Evolutionary conservation across 2,329 filamentous ascomycete species (phyloP).

Genomic region (Colletotrichum abscissum): DNA sequence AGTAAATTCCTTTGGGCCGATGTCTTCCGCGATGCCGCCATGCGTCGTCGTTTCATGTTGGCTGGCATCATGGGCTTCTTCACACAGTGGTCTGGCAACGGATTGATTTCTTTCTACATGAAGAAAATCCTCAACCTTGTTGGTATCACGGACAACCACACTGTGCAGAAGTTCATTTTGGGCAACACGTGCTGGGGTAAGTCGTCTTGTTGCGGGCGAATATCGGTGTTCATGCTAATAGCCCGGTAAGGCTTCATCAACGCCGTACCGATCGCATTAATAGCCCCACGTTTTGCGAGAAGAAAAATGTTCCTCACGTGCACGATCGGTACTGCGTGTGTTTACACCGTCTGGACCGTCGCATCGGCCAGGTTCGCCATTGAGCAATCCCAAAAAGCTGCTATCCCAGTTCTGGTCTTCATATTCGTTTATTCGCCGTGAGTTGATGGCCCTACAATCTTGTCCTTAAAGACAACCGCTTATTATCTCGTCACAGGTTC

Average conservation of each 20-base stretch:
- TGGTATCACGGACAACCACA: conserved; percentile 49
- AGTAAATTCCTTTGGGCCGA: conserved; percentile 55
- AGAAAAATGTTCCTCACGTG: conserved; percentile 50
- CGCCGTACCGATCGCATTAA: conserved; percentile 48
- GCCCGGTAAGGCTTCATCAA: conserved; percentile 43
- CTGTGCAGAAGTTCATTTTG: conserved; percentile 51
- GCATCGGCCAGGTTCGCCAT: conserved; percentile 50
- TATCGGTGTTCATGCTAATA: background rate
- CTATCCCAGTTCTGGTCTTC: conserved; percentile 53
- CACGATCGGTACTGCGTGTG: conserved; percentile 48
- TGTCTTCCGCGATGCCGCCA: conserved; percentile 45
- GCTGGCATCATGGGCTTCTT: conserved; percentile 61
- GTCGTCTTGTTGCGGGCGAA: background rate
- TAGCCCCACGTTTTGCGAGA: conserved; percentile 47
- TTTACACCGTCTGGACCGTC: conserved; percentile 53
- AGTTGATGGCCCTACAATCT: conserved; percentile 16
- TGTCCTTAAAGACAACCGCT: background rate
- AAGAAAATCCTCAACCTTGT: conserved; percentile 53
- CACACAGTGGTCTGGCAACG: conserved; percentile 44
- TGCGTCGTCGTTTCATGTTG: conserved; percentile 58
- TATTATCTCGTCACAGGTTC: background rate
- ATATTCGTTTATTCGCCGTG: conserved; percentile 55
- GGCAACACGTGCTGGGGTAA: conserved; percentile 49
- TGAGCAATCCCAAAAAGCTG: conserved; percentile 45
- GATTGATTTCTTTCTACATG: conserved; percentile 51